Evolutionary conservation across 1,139 yeast species (phyloP).

Genomic region (Pichia sp.): DNA sequence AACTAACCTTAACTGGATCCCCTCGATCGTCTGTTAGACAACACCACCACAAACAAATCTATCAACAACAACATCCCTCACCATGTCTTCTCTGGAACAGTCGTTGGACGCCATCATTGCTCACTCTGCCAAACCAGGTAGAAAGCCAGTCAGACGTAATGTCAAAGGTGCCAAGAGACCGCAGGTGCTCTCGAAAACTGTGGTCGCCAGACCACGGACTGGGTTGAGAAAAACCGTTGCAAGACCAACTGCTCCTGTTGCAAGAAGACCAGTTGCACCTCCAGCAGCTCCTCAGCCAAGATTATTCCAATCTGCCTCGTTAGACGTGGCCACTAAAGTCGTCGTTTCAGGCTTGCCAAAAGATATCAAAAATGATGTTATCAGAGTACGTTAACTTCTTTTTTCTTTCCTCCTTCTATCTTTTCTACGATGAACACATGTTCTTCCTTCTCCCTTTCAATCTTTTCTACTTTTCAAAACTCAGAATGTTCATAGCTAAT

Average conservation of each 20-base stretch:
- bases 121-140: slow-evolving; percentile 42
- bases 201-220: slow-evolving; percentile 12
- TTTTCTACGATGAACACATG: not conserved
- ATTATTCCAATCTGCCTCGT: slow-evolving; percentile 30
- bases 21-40: no score
- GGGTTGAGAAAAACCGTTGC: not conserved
- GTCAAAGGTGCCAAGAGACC: slow-evolving; percentile 34
- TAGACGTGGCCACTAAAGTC: slow-evolving; percentile 65
- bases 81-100: slow-evolving; percentile 79
- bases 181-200: slow-evolving; percentile 27
- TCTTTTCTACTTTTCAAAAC: slow-evolving; percentile 60
- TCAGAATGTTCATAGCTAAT: slow-evolving; percentile 1
- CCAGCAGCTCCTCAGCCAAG: not conserved
- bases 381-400: slow-evolving; percentile 62
- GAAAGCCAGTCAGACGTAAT: slow-evolving; percentile 25
- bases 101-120: slow-evolving; percentile 89
- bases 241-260: slow-evolving; percentile 14
- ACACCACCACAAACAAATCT: no score
- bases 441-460: slow-evolving; percentile 37
- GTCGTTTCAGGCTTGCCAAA: slow-evolving; percentile 74
- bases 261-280: slow-evolving; percentile 18
- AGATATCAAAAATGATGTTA: slow-evolving; percentile 72
- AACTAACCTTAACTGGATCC: no score
- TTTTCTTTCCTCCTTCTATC: slow-evolving; percentile 1
- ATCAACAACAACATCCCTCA: not conserved